A percentile compares a stretch with the other conserved stretches of the same genome.
Conservation (phyloP, 768 basidiomycete species). For the Boletus eberwhitei region DNA sequence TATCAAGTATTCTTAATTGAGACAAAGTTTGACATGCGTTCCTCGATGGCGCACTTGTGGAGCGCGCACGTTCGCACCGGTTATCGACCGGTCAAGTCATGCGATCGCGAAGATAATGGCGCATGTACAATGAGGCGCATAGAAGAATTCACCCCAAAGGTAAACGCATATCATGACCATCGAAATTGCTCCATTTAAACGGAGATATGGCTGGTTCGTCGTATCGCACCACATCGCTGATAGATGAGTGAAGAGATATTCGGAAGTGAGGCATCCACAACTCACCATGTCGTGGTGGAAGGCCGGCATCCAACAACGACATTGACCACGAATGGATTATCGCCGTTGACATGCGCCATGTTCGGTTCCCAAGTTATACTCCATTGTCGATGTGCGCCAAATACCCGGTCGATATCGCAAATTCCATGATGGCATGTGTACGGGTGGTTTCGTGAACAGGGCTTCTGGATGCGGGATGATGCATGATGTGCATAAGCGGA, state of each 20-base stretch:
- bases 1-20: not conserved
- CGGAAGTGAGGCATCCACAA: not conserved
- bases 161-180: not conserved
- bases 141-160: not conserved
- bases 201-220: not conserved
- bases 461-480: too few relatives aligned
- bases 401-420: too few relatives aligned
- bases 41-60: not conserved
- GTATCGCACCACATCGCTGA: not conserved
- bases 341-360: too few relatives aligned
- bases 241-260: not conserved
- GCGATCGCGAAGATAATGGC: not conserved
- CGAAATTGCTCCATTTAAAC: not conserved
- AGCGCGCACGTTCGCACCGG: not conserved
- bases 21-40: not conserved
- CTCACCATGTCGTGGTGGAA: too few relatives aligned
- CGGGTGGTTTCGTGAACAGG: too few relatives aligned
- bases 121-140: not conserved
- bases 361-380: too few relatives aligned
- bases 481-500: too few relatives aligned
- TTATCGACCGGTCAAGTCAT: not conserved
- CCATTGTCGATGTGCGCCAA: too few relatives aligned
- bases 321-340: too few relatives aligned
- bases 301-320: too few relatives aligned
- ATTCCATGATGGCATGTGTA: too few relatives aligned